Evolutionary conservation across 345 rosid genomes (phyloP).

Genomic region (Eucalyptus pauciflora): DNA sequence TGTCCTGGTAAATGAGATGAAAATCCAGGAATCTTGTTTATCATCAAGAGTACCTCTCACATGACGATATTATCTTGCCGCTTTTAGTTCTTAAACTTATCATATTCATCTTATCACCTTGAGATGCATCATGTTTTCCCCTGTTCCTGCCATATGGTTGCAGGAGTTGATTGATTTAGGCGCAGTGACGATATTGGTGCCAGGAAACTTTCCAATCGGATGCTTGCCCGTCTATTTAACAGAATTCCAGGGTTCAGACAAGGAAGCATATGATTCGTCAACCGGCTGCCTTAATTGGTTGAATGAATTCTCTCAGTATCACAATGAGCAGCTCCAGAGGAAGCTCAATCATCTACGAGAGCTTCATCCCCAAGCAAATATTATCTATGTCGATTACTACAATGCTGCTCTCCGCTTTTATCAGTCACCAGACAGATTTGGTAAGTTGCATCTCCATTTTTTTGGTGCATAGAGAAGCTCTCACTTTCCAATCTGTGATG

Average conservation of each 20-base stretch:
- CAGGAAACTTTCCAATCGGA: constrained; percentile 31
- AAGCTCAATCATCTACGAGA: constrained; percentile 1
- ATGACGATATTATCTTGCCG: neutral
- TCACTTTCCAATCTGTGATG: neutral
- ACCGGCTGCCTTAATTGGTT: constrained; percentile 33
- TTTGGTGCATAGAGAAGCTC: neutral
- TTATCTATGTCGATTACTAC: constrained; percentile 28
- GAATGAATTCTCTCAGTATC: constrained; percentile 18
- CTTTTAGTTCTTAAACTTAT: neutral
- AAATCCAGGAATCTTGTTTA: neutral
- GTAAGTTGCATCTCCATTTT: neutral
- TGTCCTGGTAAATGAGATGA: neutral
- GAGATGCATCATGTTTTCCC: neutral
- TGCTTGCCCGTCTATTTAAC: constrained; percentile 17
- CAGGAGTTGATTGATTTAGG: constrained; percentile 39
- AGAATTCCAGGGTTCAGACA: neutral
- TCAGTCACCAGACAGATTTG: constrained; percentile 18
- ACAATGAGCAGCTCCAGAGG: constrained; percentile 18
- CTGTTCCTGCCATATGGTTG: neutral
- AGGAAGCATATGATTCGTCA: constrained; percentile 11
- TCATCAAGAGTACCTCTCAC: neutral
- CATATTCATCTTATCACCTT: neutral
- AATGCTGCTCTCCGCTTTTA: constrained; percentile 4
- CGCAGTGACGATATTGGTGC: constrained; percentile 27
- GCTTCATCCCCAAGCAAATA: constrained; percentile 14